Conservation (phyloP, 2,329 filamentous ascomycete genomes). For the Diplodia corticola region DNA sequence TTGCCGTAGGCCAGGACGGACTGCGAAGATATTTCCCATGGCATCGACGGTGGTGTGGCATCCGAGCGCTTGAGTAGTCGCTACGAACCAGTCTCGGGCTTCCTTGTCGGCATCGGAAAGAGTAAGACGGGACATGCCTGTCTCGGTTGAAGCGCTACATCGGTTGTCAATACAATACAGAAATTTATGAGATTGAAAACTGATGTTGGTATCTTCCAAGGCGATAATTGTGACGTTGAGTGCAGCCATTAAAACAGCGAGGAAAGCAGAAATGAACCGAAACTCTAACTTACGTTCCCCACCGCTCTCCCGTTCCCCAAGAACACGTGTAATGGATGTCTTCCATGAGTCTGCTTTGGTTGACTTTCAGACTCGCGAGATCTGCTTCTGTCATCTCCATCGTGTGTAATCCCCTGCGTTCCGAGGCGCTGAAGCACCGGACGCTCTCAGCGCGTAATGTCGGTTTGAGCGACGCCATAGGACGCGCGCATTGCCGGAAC, state of each 20-base stretch:
- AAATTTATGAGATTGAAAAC: neutral
- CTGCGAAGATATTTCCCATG: slow-evolving; percentile 80
- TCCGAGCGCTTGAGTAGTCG: slow-evolving; percentile 62
- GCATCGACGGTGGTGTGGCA: slow-evolving; percentile 69
- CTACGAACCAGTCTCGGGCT: slow-evolving; percentile 73
- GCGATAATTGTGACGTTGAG: neutral
- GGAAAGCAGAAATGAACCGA: neutral
- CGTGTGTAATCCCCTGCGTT: slow-evolving; percentile 41
- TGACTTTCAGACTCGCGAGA: slow-evolving; percentile 56
- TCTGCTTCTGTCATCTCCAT: slow-evolving; percentile 54
- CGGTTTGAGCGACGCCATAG: neutral
- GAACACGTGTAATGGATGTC: slow-evolving; percentile 66
- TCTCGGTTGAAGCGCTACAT: slow-evolving; percentile 58
- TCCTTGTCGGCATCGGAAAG: slow-evolving; percentile 70
- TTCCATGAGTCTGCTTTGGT: slow-evolving; percentile 61
- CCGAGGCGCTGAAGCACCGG: slow-evolving; percentile 24
- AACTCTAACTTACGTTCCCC: slow-evolving; percentile 60
- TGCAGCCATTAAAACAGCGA: neutral
- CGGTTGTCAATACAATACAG: neutral
- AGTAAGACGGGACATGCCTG: slow-evolving; percentile 74
- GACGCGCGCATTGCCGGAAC: neutral
- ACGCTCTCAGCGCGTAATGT: neutral
- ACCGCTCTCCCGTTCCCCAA: slow-evolving; percentile 66
- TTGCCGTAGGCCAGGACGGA: slow-evolving; percentile 62
- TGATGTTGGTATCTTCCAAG: neutral